Conservation (phyloP, 768 basidiomycete species). For the Postia placenta region DNA sequence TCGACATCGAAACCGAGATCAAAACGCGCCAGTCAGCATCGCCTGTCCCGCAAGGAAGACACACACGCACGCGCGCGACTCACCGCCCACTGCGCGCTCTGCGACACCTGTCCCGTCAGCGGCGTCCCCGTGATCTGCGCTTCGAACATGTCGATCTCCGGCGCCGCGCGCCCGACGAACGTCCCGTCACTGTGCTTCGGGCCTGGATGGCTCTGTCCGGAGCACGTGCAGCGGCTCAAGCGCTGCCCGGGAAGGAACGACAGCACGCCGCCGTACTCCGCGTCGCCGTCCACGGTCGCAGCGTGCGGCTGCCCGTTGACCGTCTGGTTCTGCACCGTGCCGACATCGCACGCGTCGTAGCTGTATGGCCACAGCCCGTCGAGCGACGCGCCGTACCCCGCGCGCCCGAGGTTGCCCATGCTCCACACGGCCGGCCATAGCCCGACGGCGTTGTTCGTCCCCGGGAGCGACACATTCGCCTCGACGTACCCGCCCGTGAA, state of each 20-base stretch:
- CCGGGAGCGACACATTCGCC: constrained; percentile 62
- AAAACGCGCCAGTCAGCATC: background rate
- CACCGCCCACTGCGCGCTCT: constrained; percentile 80
- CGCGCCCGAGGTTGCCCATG: constrained; percentile 81
- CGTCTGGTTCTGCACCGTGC: constrained; percentile 85
- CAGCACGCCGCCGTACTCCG: constrained; percentile 42
- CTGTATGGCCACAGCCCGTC: constrained; percentile 88
- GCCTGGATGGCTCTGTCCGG: constrained; percentile 82
- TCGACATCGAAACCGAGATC: background rate
- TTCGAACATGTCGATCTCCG: constrained; percentile 90
- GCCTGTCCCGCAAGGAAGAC: background rate
- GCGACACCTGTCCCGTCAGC: constrained; percentile 61
- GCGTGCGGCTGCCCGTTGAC: constrained; percentile 55
- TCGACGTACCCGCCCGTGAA: constrained; percentile 86
- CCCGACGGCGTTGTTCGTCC: constrained; percentile 50
- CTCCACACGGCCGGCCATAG: constrained; percentile 82
- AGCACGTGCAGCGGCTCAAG: constrained; percentile 84
- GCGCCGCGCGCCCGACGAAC: constrained; percentile 72
- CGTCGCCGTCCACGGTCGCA: constrained; percentile 58
- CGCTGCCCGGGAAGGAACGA: constrained; percentile 87
- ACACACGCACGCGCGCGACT: constrained; percentile 23
- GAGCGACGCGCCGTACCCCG: constrained; percentile 81
- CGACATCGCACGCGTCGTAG: constrained; percentile 86
- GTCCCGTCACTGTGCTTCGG: constrained; percentile 72
- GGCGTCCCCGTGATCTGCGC: constrained; percentile 53